Conservation (phyloP, 1,284 basidiomycete genomes). For the Crepidotus sp. region DNA sequence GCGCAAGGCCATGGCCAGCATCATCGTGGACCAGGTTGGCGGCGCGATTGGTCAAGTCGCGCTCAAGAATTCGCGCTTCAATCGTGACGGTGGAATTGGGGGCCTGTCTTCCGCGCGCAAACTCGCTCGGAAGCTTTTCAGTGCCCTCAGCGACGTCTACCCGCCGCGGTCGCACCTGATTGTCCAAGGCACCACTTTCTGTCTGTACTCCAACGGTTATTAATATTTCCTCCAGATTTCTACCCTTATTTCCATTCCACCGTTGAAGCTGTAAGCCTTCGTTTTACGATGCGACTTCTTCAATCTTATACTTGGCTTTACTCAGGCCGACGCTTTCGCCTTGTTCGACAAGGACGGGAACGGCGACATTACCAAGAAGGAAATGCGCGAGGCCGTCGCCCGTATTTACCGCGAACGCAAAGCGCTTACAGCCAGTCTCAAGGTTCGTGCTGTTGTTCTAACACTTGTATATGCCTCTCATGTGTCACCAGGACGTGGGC, state of each 20-base stretch:
- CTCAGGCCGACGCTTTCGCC: constrained; percentile 50
- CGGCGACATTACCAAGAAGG: constrained; percentile 70
- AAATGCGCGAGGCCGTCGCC: constrained; percentile 82
- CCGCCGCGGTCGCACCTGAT: constrained; percentile 52
- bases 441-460: constrained; percentile 31
- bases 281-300: background rate
- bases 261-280: constrained; percentile 54
- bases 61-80: constrained; percentile 56
- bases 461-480: background rate
- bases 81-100: constrained; percentile 45
- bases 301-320: background rate
- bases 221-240: constrained; percentile 40
- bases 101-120: constrained; percentile 62
- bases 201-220: background rate
- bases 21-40: constrained; percentile 65
- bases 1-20: constrained; percentile 46
- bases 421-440: constrained; percentile 60
- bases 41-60: constrained; percentile 65
- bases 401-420: constrained; percentile 77
- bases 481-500: constrained; percentile 44
- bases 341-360: constrained; percentile 81
- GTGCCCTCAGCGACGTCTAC: constrained; percentile 51
- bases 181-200: constrained; percentile 45
- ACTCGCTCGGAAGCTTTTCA: constrained; percentile 69
- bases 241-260: constrained; percentile 69